Evolutionary conservation across 257 asterid species (phyloP).

Genomic region (Jacaranda mimosifolia): DNA sequence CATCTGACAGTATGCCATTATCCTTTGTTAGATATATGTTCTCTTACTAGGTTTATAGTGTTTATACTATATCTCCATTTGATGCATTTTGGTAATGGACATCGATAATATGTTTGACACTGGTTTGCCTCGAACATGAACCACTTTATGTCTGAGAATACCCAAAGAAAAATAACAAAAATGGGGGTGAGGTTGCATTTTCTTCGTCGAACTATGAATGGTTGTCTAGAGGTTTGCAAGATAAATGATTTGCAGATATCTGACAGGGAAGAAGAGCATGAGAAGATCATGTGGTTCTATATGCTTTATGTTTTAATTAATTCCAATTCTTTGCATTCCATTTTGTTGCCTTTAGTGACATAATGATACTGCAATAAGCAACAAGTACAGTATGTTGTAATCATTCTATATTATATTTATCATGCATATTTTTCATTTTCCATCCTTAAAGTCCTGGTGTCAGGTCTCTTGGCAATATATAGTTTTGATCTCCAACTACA

Average conservation of each 20-base stretch:
- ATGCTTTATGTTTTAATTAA: conserved; percentile 24
- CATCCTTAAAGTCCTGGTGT: conserved; percentile 98
- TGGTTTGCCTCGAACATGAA: conserved; percentile 24
- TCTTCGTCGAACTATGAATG: not conserved
- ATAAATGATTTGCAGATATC: conserved; percentile 23
- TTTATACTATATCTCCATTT: conserved; percentile 19
- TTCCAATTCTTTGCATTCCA: conserved; percentile 23
- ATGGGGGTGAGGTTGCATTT: no score
- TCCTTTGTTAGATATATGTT: conserved; percentile 41
- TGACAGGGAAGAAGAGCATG: conserved; percentile 4
- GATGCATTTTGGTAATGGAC: conserved; percentile 26
- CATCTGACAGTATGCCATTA: conserved; percentile 72
- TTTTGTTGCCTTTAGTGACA: conserved; percentile 27
- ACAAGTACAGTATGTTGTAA: conserved; percentile 1
- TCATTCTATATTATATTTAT: conserved; percentile 21
- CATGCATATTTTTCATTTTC: conserved; percentile 40
- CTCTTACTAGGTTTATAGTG: conserved; percentile 28
- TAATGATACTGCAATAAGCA: conserved; percentile 19
- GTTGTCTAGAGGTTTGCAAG: not conserved
- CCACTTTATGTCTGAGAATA: conserved; percentile 27
- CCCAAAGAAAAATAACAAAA: conserved; percentile 10
- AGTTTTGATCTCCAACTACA: conserved; percentile 70
- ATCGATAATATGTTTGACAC: conserved; percentile 14
- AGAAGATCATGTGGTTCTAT: conserved; percentile 10
- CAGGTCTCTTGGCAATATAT: conserved; percentile 89